These are phyloP conservation scores for Termitomyces sp. DNA, from an alignment of 768 basidiomycete species.

Conservation along the genomic window DNA sequence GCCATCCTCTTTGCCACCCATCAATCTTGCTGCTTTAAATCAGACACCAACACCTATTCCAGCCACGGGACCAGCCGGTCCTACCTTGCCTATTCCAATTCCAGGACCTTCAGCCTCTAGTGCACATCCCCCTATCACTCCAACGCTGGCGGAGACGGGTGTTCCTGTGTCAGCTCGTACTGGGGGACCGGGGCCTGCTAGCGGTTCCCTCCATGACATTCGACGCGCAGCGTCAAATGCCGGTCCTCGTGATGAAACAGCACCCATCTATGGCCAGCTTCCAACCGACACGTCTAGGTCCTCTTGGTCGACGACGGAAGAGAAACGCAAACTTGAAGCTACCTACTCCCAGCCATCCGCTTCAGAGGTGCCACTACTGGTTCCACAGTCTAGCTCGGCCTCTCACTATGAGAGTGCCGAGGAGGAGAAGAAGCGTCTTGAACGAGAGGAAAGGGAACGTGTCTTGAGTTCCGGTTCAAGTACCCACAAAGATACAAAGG, in stretches of 20 bases:
- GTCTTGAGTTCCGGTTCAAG: slow-evolving; percentile 27
- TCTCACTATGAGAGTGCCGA: slow-evolving; percentile 46
- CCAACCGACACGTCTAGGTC: slow-evolving; percentile 15
- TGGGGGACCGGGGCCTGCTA: slow-evolving; percentile 61
- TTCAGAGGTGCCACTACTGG: slow-evolving; percentile 9
- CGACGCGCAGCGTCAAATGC: slow-evolving; percentile 34
- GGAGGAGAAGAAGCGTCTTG: slow-evolving; percentile 62
- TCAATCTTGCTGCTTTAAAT: slow-evolving; percentile 23
- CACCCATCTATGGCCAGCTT: slow-evolving; percentile 28
- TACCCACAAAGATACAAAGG: slow-evolving; percentile 16
- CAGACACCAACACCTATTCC: slow-evolving; percentile 18
- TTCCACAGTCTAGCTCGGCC: slow-evolving; percentile 14
- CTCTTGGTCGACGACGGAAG: slow-evolving; percentile 56
- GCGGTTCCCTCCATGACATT: slow-evolving; percentile 59
- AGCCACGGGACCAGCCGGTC: slow-evolving; percentile 28
- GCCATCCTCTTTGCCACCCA: slow-evolving; percentile 19
- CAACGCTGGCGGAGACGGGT: slow-evolving; percentile 75
- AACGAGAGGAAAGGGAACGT: slow-evolving; percentile 66
- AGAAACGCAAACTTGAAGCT: slow-evolving; percentile 56
- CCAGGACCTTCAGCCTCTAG: slow-evolving; percentile 28
- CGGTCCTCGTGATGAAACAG: slow-evolving; percentile 27
- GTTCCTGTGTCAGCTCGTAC: slow-evolving; percentile 62
- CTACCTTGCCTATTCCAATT: slow-evolving; percentile 17
- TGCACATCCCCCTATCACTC: slow-evolving; percentile 34
- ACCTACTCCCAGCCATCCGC: slow-evolving; percentile 30